phyloP scores from a whole-genome alignment of 2,329 filamentous ascomycete species.

The Arachnopeziza araneosa region DNA sequence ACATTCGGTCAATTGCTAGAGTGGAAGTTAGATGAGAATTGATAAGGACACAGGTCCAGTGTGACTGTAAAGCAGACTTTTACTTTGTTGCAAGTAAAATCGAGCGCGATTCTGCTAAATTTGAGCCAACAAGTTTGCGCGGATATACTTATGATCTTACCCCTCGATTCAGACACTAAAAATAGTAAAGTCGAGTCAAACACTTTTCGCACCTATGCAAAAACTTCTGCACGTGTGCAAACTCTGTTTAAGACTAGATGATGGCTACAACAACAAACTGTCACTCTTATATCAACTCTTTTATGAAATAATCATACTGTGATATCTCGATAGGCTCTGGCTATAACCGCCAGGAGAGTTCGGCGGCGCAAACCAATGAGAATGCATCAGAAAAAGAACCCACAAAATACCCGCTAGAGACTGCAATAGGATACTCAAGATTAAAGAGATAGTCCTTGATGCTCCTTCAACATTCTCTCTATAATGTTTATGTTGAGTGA shows the following conservation, averaged over 20 bases:
- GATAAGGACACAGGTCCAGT: too few species aligned
- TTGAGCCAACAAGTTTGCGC: neutral
- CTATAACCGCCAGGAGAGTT: neutral
- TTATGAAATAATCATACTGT: neutral
- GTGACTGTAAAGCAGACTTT: too few species aligned
- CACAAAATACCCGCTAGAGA: constrained; percentile 12
- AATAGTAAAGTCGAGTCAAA: neutral
- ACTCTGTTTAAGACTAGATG: neutral
- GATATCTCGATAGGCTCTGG: neutral
- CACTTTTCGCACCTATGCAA: neutral
- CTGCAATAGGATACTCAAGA: constrained; percentile 20
- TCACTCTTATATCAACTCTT: neutral
- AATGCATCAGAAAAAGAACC: neutral
- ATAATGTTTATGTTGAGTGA: too few species aligned
- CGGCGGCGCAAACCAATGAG: neutral
- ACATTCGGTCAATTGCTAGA: too few species aligned
- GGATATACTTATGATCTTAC: neutral
- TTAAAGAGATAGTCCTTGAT: constrained; percentile 19
- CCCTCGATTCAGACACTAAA: neutral
- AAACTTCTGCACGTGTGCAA: neutral
- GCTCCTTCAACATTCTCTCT: too few species aligned
- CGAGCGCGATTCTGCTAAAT: too few species aligned
- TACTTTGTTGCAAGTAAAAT: too few species aligned
- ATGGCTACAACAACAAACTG: neutral
- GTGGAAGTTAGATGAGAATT: too few species aligned